phyloP scores from a whole-genome alignment of 2,329 filamentous ascomycete species.

The Ophiocordyceps unilateralis region DNA sequence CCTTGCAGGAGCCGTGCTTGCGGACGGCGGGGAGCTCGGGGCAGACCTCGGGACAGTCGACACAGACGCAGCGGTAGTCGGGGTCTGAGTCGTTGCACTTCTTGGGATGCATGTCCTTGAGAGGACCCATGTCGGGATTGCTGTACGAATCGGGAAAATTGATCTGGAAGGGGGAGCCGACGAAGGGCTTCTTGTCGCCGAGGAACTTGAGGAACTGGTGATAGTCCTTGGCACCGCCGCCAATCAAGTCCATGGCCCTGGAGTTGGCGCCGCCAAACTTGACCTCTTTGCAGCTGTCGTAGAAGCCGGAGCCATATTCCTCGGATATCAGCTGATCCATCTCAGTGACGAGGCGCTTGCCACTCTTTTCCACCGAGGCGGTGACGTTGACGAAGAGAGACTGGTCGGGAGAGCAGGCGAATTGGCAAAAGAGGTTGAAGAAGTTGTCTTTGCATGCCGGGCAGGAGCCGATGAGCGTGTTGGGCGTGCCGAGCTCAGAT shows the following conservation, averaged over 20 bases:
- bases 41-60: constrained; percentile 80
- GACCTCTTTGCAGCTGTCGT: constrained; percentile 95
- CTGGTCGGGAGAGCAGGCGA: constrained; percentile 94
- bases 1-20: constrained; percentile 53
- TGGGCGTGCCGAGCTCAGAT: constrained; percentile 71
- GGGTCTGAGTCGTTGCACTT: constrained; percentile 82
- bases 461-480: constrained; percentile 79
- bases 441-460: constrained; percentile 98
- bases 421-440: constrained; percentile 95
- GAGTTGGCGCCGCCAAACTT: constrained; percentile 93
- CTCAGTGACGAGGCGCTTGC: constrained; percentile 58
- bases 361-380: constrained; percentile 42
- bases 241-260: constrained; percentile 89
- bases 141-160: constrained; percentile 58
- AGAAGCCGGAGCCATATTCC: constrained; percentile 74
- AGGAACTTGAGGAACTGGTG: constrained; percentile 77
- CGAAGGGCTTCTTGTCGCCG: constrained; percentile 65
- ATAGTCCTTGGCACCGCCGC: constrained; percentile 85
- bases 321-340: constrained; percentile 78
- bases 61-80: constrained; percentile 75
- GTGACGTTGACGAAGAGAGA: constrained; percentile 93
- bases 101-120: constrained; percentile 51
- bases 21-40: constrained; percentile 65
- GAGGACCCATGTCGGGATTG: constrained; percentile 53
- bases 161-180: constrained; percentile 95